Conservation (phyloP, 352 stramenopile species). For the Globisporangium spiculum region DNA sequence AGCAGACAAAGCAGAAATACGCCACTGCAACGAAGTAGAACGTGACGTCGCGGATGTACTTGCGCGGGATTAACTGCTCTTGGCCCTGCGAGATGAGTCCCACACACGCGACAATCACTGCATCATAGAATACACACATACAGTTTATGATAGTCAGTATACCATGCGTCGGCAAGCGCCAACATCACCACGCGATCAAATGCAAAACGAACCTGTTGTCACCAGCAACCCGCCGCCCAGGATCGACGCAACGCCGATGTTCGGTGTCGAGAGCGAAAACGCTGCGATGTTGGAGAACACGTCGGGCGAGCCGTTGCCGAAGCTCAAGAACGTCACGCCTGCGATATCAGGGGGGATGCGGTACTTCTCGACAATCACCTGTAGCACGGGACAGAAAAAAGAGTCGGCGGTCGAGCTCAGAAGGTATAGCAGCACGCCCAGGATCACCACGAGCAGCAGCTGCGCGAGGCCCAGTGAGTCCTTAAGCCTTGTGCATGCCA, state of each 20-base stretch:
- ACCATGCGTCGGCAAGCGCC: background rate
- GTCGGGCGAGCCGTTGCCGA: conserved; percentile 74
- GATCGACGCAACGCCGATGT: conserved; percentile 67
- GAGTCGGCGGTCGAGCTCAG: conserved; percentile 79
- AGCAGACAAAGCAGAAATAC: conserved; percentile 75
- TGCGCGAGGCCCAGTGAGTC: conserved; percentile 38
- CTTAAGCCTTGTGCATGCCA: conserved; percentile 49
- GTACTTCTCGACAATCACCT: conserved; percentile 77
- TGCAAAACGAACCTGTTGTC: conserved; percentile 42
- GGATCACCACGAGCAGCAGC: conserved; percentile 38
- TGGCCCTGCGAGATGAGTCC: conserved; percentile 64
- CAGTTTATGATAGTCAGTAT: background rate
- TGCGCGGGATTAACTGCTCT: conserved; percentile 73
- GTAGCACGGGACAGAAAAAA: conserved; percentile 77
- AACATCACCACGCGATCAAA: background rate
- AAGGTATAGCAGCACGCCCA: conserved; percentile 69
- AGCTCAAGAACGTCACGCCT: conserved; percentile 80
- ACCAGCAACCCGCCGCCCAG: conserved; percentile 68
- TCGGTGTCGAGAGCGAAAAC: conserved; percentile 58
- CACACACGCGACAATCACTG: conserved; percentile 70
- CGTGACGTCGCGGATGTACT: conserved; percentile 66
- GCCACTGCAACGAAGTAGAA: conserved; percentile 71
- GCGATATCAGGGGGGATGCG: conserved; percentile 69
- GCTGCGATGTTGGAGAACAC: conserved; percentile 82
- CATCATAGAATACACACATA: background rate